phyloP scores from a whole-genome alignment of 192 early-diverging fungal genomes.

The Coemansia sp. region DNA sequence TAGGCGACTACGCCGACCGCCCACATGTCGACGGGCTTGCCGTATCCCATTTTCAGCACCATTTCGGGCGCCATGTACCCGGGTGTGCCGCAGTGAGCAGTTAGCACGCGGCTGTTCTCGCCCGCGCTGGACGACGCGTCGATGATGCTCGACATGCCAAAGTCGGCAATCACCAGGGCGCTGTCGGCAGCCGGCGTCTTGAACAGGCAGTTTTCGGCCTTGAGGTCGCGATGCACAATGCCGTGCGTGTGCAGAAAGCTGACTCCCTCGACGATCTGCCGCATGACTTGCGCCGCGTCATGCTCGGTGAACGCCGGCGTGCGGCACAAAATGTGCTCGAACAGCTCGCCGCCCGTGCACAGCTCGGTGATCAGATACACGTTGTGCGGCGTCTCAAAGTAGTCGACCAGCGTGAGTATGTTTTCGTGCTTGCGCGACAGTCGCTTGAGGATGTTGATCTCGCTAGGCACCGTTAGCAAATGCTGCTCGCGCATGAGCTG shows the following conservation, averaged over 20 bases:
- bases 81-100: constrained; percentile 76
- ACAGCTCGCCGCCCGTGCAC: constrained; percentile 90
- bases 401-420: constrained; percentile 73
- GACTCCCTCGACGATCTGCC: constrained; percentile 79
- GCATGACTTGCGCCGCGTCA: constrained; percentile 80
- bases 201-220: constrained; percentile 84
- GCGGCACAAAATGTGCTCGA: constrained; percentile 79
- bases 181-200: constrained; percentile 60
- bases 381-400: constrained; percentile 80
- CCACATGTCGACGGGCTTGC: constrained; percentile 84
- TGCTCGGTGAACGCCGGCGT: constrained; percentile 66
- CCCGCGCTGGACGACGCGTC: background rate
- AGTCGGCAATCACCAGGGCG: constrained; percentile 78
- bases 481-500: constrained; percentile 70
- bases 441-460: constrained; percentile 69
- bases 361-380: constrained; percentile 80
- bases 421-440: constrained; percentile 75
- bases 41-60: constrained; percentile 58
- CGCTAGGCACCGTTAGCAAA: constrained; percentile 65
- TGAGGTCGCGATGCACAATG: constrained; percentile 83
- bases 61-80: constrained; percentile 78
- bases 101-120: constrained; percentile 64
- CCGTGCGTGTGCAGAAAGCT: constrained; percentile 81
- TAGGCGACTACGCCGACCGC: constrained; percentile 78
- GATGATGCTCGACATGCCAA: constrained; percentile 74